Percentiles rank a stretch among this genome's conserved stretches.
phyloP scores from a whole-genome alignment of 1,284 basidiomycete species.

The Ustilago lituana region DNA sequence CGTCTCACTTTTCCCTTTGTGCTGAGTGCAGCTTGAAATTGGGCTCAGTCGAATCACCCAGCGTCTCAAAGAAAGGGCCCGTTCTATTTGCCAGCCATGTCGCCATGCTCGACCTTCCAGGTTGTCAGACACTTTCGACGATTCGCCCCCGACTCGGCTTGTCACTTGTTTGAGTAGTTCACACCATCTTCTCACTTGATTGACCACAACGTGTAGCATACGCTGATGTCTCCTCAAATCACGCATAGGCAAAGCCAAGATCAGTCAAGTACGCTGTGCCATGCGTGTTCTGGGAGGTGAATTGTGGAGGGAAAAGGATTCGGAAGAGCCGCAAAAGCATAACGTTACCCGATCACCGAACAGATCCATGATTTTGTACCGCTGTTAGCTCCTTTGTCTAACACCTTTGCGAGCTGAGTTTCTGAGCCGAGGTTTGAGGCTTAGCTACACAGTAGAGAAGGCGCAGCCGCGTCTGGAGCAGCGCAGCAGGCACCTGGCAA shows the following conservation, averaged over 20 bases:
- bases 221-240: too few relatives aligned
- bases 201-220: too few relatives aligned
- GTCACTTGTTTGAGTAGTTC: too few relatives aligned
- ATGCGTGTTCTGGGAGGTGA: too few relatives aligned
- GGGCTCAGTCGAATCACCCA: conserved; percentile 13
- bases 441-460: too few relatives aligned
- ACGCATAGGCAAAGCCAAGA: too few relatives aligned
- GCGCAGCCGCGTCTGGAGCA: background rate
- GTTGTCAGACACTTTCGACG: too few relatives aligned
- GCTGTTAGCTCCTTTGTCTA: background rate
- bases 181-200: too few relatives aligned
- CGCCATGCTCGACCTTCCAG: background rate
- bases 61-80: background rate
- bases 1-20: background rate
- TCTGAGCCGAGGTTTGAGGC: background rate
- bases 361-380: background rate
- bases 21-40: background rate
- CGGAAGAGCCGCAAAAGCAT: conserved; percentile 2
- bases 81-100: conserved; percentile 16
- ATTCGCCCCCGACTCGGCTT: too few relatives aligned
- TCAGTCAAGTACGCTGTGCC: too few relatives aligned
- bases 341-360: conserved; percentile 2
- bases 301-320: too few relatives aligned
- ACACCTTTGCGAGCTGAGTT: background rate
- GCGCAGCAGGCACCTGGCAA: background rate